These are phyloP conservation scores for Arthrobotrys conoides DNA, from an alignment of 2,329 filamentous ascomycete species.

Conservation along the genomic window DNA sequence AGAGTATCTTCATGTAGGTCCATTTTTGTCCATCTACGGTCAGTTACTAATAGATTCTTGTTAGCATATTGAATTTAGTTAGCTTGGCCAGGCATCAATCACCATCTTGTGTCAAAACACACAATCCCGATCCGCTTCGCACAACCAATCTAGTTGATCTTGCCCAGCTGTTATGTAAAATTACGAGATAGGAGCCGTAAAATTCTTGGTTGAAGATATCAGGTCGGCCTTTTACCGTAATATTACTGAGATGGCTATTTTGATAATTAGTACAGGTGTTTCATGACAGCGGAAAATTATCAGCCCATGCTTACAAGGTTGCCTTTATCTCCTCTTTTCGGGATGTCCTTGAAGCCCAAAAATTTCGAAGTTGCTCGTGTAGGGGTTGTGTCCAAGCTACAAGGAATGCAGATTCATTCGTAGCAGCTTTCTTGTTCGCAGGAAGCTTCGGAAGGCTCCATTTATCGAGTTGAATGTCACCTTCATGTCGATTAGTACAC, in stretches of 20 bases:
- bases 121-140: conserved; percentile 36
- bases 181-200: conserved; percentile 41
- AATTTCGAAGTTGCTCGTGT: conserved; percentile 53
- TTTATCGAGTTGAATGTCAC: conserved; percentile 49
- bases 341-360: conserved; percentile 51
- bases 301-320: conserved; percentile 27
- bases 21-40: conserved; percentile 45
- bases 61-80: background rate
- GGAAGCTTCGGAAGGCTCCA: conserved; percentile 55
- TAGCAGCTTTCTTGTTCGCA: conserved; percentile 35
- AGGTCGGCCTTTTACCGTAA: conserved; percentile 42
- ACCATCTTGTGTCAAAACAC: conserved; percentile 56
- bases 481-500: background rate
- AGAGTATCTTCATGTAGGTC: conserved; percentile 47
- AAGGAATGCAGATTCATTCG: conserved; percentile 49
- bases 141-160: conserved; percentile 48
- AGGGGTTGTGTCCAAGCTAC: conserved; percentile 57
- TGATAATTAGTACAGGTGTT: background rate
- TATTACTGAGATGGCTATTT: conserved; percentile 42
- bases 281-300: background rate
- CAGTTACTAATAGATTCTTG: conserved; percentile 29
- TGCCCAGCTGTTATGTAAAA: conserved; percentile 51
- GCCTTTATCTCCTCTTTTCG: conserved; percentile 51
- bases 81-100: background rate
- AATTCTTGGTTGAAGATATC: conserved; percentile 56